A percentile compares a stretch with the other conserved stretches of the same genome.
Conservation (phyloP, 177 flowering plant species). For the Telopea speciosissima region DNA sequence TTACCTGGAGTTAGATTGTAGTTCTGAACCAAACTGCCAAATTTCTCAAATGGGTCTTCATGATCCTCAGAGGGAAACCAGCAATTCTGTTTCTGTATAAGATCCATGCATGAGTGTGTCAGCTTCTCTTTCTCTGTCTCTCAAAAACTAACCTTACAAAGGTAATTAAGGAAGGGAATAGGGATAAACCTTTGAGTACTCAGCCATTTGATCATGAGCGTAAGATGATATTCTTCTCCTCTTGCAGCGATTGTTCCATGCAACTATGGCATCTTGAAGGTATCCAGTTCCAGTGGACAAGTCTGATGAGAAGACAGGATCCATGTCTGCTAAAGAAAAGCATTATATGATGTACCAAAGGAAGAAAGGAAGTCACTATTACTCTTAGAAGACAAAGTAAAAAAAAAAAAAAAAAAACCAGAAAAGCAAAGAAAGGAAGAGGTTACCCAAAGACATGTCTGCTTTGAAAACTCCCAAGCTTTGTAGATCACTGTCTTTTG, state of each 20-base stretch:
- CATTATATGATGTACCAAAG: background rate
- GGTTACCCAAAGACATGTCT: slow-evolving; percentile 49
- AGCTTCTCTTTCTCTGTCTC: background rate
- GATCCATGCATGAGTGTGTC: background rate
- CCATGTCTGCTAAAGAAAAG: slow-evolving; percentile 26
- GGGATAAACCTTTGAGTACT: slow-evolving; percentile 6
- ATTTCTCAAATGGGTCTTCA: slow-evolving; percentile 14
- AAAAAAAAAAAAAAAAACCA: background rate
- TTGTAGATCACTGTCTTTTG: slow-evolving; percentile 43
- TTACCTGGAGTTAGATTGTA: slow-evolving; percentile 13
- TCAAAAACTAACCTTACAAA: background rate
- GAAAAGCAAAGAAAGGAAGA: slow-evolving; percentile 12
- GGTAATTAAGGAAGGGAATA: no score
- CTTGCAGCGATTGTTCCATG: slow-evolving; percentile 47
- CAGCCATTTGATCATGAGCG: slow-evolving; percentile 7
- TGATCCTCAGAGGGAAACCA: slow-evolving; percentile 2
- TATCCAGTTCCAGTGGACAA: slow-evolving; percentile 72
- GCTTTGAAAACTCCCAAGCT: slow-evolving; percentile 52
- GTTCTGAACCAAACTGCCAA: slow-evolving; percentile 4
- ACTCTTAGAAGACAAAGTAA: no score
- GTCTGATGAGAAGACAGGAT: slow-evolving; percentile 27
- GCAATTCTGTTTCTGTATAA: slow-evolving; percentile 5
- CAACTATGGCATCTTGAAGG: slow-evolving; percentile 64
- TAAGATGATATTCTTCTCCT: slow-evolving; percentile 29
- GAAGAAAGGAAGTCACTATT: background rate